A percentile compares a stretch with the other conserved stretches of the same genome.
phyloP scores from a whole-genome alignment of 1,284 basidiomycete genomes.

The Phaffia rhodozyma region DNA sequence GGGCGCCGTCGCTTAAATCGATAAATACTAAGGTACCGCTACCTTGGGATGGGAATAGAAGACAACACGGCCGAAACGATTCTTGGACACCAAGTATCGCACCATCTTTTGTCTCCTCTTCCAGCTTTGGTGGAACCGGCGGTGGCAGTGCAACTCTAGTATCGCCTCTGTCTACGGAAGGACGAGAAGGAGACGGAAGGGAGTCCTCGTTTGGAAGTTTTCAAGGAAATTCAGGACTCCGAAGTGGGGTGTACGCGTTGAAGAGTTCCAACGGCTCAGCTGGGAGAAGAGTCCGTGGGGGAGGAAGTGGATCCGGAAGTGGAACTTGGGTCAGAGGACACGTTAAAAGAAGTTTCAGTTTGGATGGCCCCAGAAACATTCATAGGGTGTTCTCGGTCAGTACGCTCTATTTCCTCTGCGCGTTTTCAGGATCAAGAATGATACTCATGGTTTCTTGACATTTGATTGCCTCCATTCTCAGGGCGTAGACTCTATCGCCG shows the following conservation, averaged over 20 bases:
- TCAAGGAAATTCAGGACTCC: neutral
- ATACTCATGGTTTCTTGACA: neutral
- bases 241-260: neutral
- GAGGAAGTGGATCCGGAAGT: constrained; percentile 11
- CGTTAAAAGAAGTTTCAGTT: constrained; percentile 22
- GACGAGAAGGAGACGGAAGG: constrained; percentile 3
- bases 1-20: constrained; percentile 6
- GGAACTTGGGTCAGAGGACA: constrained; percentile 14
- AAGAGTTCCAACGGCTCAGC: neutral
- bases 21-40: neutral
- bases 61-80: constrained; percentile 10
- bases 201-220: neutral
- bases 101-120: constrained; percentile 10
- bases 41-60: no score
- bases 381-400: constrained; percentile 25
- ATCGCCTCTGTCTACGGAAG: neutral
- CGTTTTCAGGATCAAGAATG: no score
- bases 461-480: constrained; percentile 16
- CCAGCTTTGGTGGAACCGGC: constrained; percentile 9
- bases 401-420: neutral
- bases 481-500: constrained; percentile 29
- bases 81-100: constrained; percentile 16
- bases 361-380: constrained; percentile 18
- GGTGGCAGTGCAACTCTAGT: neutral
- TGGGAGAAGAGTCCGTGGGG: constrained; percentile 2